These are phyloP conservation scores for Leccinum angustisporum DNA, from an alignment of 1,284 basidiomycete species.

Conservation along the genomic window DNA sequence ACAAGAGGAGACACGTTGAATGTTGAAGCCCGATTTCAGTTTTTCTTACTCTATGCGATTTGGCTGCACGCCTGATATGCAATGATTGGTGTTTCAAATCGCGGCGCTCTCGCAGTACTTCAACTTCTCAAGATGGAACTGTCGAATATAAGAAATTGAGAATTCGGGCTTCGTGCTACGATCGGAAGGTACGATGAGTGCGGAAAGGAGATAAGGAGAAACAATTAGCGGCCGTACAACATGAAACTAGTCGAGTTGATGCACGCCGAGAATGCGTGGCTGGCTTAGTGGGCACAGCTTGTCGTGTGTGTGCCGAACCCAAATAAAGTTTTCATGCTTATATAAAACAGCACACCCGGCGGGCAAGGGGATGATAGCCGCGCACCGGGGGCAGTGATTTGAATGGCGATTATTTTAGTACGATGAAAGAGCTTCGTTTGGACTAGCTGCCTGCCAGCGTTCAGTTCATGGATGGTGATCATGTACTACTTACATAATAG, in stretches of 20 bases:
- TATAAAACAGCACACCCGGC: constrained; percentile 18
- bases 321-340: constrained; percentile 21
- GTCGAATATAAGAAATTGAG: not conserved
- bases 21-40: constrained; percentile 10
- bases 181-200: constrained; percentile 19
- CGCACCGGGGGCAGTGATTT: constrained; percentile 27
- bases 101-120: constrained; percentile 4
- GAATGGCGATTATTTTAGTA: constrained; percentile 11
- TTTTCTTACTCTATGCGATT: constrained; percentile 1
- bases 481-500: not conserved
- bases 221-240: constrained; percentile 25
- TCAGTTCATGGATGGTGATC: constrained; percentile 1
- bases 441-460: not conserved
- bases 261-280: constrained; percentile 32
- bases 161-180: constrained; percentile 2
- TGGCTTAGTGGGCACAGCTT: constrained; percentile 21
- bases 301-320: not conserved
- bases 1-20: constrained; percentile 4
- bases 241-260: constrained; percentile 27
- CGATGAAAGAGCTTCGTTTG: constrained; percentile 11
- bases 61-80: not conserved
- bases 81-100: not conserved
- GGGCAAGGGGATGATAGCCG: constrained; percentile 22
- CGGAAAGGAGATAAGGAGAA: constrained; percentile 31
- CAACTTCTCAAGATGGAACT: not conserved